Conservation (phyloP, 208 protist species). For the Acanthamoeba polyphaga region DNA sequence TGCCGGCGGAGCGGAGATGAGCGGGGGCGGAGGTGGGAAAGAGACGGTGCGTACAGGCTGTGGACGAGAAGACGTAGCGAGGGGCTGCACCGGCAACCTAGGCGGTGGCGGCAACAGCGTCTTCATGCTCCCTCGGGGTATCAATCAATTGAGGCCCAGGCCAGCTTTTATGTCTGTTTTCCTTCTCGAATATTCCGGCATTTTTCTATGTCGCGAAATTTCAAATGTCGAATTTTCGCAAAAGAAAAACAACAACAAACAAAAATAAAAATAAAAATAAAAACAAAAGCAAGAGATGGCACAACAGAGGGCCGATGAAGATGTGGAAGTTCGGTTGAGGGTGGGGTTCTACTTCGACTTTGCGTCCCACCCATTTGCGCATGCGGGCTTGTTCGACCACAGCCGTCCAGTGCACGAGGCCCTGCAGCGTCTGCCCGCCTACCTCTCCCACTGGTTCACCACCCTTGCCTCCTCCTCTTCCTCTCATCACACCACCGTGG, state of each 20-base stretch:
- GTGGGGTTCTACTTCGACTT: slow-evolving; percentile 35
- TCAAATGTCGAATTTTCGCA: no score
- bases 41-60: neutral
- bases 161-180: neutral
- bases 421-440: slow-evolving; percentile 10
- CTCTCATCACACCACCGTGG: neutral
- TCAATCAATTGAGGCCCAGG: neutral
- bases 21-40: neutral
- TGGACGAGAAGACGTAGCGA: neutral
- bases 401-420: slow-evolving; percentile 26
- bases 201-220: neutral
- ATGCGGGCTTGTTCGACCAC: neutral
- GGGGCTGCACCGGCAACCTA: neutral
- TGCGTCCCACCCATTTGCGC: neutral
- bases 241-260: no score
- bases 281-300: neutral
- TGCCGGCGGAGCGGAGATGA: neutral
- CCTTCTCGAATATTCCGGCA: neutral
- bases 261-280: neutral
- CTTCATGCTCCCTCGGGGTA: neutral
- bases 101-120: neutral
- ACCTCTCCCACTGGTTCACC: neutral
- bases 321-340: neutral
- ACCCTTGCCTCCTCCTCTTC: neutral
- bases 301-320: neutral